A percentile compares a stretch with the other conserved stretches of the same genome.
These are phyloP conservation scores for Cladophialophora yegresii DNA, from an alignment of 2,329 filamentous ascomycete genomes.

Conservation along the genomic window DNA sequence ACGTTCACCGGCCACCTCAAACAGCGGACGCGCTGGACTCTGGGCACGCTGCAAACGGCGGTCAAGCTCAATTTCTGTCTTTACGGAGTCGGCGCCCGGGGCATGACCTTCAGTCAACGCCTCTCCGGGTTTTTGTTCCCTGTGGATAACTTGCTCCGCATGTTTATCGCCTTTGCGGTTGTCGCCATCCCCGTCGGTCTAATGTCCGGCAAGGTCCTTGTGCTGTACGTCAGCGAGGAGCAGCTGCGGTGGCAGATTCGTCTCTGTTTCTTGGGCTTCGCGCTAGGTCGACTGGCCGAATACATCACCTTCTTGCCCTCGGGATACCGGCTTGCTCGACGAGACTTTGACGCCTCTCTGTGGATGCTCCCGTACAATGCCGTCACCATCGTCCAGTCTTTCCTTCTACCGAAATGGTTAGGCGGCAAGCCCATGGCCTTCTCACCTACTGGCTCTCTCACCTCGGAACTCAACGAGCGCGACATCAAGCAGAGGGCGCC, in stretches of 20 bases:
- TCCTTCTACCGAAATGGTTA: slow-evolving; percentile 54
- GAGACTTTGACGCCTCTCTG: slow-evolving; percentile 54
- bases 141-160: slow-evolving; percentile 52
- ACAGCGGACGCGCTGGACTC: slow-evolving; percentile 43
- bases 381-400: slow-evolving; percentile 35
- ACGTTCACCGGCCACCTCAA: slow-evolving; percentile 44
- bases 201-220: slow-evolving; percentile 55
- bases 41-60: slow-evolving; percentile 54
- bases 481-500: slow-evolving; percentile 41
- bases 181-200: slow-evolving; percentile 57
- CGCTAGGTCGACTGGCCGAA: slow-evolving; percentile 54
- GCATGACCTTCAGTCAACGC: slow-evolving; percentile 57
- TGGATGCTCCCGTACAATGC: slow-evolving; percentile 59
- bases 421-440: slow-evolving; percentile 58
- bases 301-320: slow-evolving; percentile 55
- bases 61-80: slow-evolving; percentile 59
- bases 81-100: slow-evolving; percentile 51
- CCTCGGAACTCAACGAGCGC: slow-evolving; percentile 57
- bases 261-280: slow-evolving; percentile 50
- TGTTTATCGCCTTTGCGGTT: slow-evolving; percentile 47
- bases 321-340: slow-evolving; percentile 57
- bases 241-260: slow-evolving; percentile 58
- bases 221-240: slow-evolving; percentile 51
- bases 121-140: slow-evolving; percentile 58
- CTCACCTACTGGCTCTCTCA: slow-evolving; percentile 57